Conservation (phyloP, 228 moss, liverwort and hornwort genomes). For the Sphagnum magellanicum region DNA sequence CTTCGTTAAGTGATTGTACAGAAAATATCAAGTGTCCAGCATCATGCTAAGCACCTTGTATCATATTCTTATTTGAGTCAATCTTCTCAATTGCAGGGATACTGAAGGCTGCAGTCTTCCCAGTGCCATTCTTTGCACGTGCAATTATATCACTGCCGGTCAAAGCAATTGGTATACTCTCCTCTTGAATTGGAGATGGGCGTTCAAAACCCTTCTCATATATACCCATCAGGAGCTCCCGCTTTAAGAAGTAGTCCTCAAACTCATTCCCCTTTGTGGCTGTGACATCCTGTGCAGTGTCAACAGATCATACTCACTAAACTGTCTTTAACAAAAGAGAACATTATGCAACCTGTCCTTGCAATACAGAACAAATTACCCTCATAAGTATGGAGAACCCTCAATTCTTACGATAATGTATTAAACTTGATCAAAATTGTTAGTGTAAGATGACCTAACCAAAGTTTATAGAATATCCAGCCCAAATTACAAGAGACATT, state of each 20-base stretch:
- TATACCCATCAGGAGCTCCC: conserved; percentile 56
- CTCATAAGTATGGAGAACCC: not conserved
- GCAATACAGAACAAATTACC: not conserved
- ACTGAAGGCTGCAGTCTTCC: conserved; percentile 63
- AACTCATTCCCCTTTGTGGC: conserved; percentile 55
- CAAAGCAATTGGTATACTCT: conserved; percentile 60
- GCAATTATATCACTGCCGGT: conserved; percentile 58
- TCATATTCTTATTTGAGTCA: conserved; percentile 54
- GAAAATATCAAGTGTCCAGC: no score
- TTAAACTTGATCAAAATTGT: not conserved
- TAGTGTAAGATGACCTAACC: not conserved
- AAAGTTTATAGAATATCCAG: not conserved
- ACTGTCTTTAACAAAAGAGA: not conserved
- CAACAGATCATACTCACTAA: not conserved
- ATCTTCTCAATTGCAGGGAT: conserved; percentile 65
- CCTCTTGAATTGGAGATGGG: conserved; percentile 61
- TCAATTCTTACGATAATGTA: no score
- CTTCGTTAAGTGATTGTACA: no score
- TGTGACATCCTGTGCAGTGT: conserved; percentile 23
- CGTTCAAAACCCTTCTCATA: conserved; percentile 63
- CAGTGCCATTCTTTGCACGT: conserved; percentile 66
- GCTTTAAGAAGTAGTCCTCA: conserved; percentile 55
- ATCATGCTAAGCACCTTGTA: conserved; percentile 16
- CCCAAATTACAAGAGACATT: not conserved
- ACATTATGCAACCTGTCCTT: not conserved